A percentile compares a stretch with the other conserved stretches of the same genome.
phyloP scores from a whole-genome alignment of 75 land plant species.

The Sequoiadendron giganteum region DNA sequence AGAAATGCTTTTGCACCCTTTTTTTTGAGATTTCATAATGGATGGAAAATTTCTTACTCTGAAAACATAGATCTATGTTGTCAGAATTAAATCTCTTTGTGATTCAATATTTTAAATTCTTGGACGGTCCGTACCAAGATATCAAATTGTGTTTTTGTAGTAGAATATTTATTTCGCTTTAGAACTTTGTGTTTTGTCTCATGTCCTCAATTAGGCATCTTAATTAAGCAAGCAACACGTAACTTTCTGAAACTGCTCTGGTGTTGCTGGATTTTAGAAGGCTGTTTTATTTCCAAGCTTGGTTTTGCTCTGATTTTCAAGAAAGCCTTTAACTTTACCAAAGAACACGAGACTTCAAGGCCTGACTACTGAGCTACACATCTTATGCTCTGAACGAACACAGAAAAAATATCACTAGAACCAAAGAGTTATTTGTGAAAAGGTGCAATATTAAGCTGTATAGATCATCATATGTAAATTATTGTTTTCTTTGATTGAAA shows the following conservation, averaged over 20 bases:
- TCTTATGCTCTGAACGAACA: neutral
- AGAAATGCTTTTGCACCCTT: neutral
- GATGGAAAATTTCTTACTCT: neutral
- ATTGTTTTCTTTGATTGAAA: too few species aligned
- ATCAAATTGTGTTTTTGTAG: neutral
- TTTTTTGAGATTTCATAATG: neutral
- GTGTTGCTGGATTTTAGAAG: neutral
- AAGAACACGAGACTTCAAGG: neutral
- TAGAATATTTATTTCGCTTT: neutral
- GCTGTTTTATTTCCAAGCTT: neutral
- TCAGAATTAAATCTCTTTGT: neutral
- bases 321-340: neutral
- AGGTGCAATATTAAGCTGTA: too few species aligned
- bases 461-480: too few species aligned
- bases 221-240: neutral
- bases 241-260: neutral
- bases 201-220: neutral
- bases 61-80: neutral
- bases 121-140: neutral
- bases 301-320: neutral
- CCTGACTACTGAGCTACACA: neutral
- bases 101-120: too few species aligned
- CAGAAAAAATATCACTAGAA: too few species aligned
- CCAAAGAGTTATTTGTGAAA: too few species aligned
- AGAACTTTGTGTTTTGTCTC: neutral